phyloP scores from a whole-genome alignment of 208 protist genomes.

The Willaertia magna region DNA sequence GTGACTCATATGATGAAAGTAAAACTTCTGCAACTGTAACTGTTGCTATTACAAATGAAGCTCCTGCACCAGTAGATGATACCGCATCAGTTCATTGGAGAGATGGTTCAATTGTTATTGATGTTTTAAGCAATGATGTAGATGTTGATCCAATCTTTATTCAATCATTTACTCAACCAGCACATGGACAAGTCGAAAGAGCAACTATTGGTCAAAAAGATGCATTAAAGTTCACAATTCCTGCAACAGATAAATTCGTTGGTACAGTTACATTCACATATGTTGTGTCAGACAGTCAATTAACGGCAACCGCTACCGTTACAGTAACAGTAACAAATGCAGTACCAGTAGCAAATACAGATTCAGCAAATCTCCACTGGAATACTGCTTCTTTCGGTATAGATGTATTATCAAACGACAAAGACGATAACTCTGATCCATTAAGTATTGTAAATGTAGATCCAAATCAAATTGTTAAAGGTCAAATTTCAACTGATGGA shows the following conservation, averaged over 20 bases:
- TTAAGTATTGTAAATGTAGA: not conserved
- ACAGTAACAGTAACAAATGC: not conserved
- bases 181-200: not conserved
- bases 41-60: not conserved
- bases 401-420: not conserved
- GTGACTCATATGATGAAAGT: not conserved
- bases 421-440: not conserved
- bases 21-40: not conserved
- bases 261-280: not conserved
- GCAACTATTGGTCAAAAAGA: not conserved
- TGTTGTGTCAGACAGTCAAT: not conserved
- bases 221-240: not conserved
- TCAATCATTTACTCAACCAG: not conserved
- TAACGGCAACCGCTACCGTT: not conserved
- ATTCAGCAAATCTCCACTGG: not conserved
- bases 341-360: not conserved
- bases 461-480: not conserved
- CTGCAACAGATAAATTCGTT: not conserved
- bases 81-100: not conserved
- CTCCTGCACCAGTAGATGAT: not conserved
- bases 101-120: not conserved
- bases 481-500: no score
- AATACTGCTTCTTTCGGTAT: not conserved
- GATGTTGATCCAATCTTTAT: not conserved
- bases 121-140: not conserved